phyloP scores from a whole-genome alignment of 139 green algal species.

The Volvox africanus region DNA sequence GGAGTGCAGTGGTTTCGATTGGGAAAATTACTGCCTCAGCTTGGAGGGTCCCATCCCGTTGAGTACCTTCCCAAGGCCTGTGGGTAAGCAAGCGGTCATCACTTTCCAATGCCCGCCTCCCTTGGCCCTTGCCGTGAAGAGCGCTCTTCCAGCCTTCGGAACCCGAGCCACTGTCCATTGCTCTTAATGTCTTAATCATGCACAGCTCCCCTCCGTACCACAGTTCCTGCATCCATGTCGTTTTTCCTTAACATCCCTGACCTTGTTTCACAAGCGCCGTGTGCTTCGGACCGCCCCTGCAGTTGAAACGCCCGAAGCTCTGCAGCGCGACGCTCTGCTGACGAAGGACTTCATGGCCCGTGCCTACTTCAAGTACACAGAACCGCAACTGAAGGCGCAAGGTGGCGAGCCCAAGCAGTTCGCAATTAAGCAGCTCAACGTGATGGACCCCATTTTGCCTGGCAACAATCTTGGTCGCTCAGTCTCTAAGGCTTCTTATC shows the following conservation, averaged over 20 bases:
- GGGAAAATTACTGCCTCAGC: slow-evolving; percentile 89
- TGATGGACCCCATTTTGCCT: slow-evolving; percentile 94
- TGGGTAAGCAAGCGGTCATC: slow-evolving; percentile 40
- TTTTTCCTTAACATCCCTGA: too few species aligned
- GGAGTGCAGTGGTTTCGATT: slow-evolving; percentile 90
- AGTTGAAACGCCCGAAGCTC: slow-evolving; percentile 34
- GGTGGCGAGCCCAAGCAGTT: slow-evolving; percentile 41
- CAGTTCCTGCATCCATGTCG: too few species aligned
- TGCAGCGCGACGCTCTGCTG: slow-evolving; percentile 48
- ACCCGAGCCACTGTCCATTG: too few species aligned
- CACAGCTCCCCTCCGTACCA: too few species aligned
- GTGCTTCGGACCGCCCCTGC: not conserved
- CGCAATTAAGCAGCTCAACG: slow-evolving; percentile 82
- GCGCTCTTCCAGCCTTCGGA: too few species aligned
- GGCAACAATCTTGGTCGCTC: slow-evolving; percentile 96
- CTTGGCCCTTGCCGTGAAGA: too few species aligned
- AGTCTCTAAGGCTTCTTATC: slow-evolving; percentile 85
- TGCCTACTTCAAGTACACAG: slow-evolving; percentile 48
- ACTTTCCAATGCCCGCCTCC: too few species aligned
- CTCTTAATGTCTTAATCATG: too few species aligned
- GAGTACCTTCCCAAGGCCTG: slow-evolving; percentile 59
- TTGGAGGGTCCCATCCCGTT: slow-evolving; percentile 80
- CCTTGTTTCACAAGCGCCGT: too few species aligned
- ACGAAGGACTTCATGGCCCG: slow-evolving; percentile 34
- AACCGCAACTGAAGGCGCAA: slow-evolving; percentile 21